Base-by-base conservation (phyloP, 306 rosid genomes). In the Mimosa bimucronata region DNA sequence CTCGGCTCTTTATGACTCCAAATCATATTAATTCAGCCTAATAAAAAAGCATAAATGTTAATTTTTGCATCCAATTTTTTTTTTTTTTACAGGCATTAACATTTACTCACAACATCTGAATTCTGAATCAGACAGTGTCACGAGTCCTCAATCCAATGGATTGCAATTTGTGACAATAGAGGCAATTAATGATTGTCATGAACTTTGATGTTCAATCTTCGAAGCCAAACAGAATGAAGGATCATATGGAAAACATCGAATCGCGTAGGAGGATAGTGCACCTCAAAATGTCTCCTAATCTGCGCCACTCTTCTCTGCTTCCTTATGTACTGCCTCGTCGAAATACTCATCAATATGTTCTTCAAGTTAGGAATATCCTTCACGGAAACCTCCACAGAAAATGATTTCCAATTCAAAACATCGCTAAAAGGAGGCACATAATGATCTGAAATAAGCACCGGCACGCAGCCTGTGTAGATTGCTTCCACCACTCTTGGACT, bases 401-500 rank as follows among this genome's bases (percentile, higher is more conserved):
- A 93, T 0, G 99, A 86, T 67, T 88, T 93, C 99, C 99, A 96
- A 44, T 96, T 96, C 85, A 96, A 75, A 1, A 96, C 91, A 42
- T 96, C 99, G 38, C 90, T 81, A 41, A 96, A 96, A 0, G 99
- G 99, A 15, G 93, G 94, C 1, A 93, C 89, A 58, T 96, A 93
- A 61, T 89, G 89, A 26, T 96, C 93, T 9, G 99, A 93, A 46
- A 96, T 89, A 0, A 96, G 87, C 52, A 96, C 98, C 0, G 99
- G 99, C 1, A 96, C 92, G 21, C 99, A 96, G 0, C 98, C 98
- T 0, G 97, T 88, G 90, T 96, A 96, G 7, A 93, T 96, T 16
- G 99, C 99, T 73, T 96, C 99, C 2, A 96, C 98, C 0, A 96
- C 83, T 71, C 99, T 86, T 0, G 99, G 98, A 70, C 98, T 96